Base-by-base conservation (phyloP, 805 yeast genomes). In the Candida germanica region DNA sequence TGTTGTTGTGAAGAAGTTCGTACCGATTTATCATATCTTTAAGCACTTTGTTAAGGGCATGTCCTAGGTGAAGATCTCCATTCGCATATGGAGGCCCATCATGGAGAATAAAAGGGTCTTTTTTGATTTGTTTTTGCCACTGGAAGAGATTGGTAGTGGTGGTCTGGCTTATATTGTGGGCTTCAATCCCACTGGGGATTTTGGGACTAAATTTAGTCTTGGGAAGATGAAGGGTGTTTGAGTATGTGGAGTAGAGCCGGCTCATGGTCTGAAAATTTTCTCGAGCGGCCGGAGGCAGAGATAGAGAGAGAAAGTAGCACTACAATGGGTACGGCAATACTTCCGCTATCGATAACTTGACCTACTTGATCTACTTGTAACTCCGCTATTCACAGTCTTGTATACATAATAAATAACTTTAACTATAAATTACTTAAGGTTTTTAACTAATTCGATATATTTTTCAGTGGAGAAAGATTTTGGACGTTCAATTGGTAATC, bases 31-130 rank as follows among this genome's bases (percentile, higher is more conserved):
- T 77, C 30, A 93, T 79, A 58, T 93, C 99, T 57, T 93, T 93
- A 37, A 87, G 59, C 14, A 88, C 75, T 54, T 93, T 91, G 64
- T 93, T 93, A 49, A 93, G 61, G 0, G 98, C 87, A 61, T 93
- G 99, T 37, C 98, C 87, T 33, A 89, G 59, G 57, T 93, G 99
- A 15, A 93, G 64, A 43, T 83, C 87, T 3, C 98, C 98, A 54
- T 93, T 93, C 9, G 98, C 98, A 60, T 91, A 93, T 0, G 99
- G 99, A 0, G 99, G 99, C 0, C 99, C 99, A 61, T 93, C 99
- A 49, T 89, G 97, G 1, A 93, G 63, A 1, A 83, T 72, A 49
- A 83, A 91, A 23, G 71, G 44, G 61, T n/a, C 44, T 39, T 40
- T 9, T 58, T 31, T 3, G 5, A 4, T n/a, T 2, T 43, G 33